These are phyloP conservation scores for Mycena alexandri DNA, from an alignment of 768 basidiomycete species.

Conservation along the genomic window DNA sequence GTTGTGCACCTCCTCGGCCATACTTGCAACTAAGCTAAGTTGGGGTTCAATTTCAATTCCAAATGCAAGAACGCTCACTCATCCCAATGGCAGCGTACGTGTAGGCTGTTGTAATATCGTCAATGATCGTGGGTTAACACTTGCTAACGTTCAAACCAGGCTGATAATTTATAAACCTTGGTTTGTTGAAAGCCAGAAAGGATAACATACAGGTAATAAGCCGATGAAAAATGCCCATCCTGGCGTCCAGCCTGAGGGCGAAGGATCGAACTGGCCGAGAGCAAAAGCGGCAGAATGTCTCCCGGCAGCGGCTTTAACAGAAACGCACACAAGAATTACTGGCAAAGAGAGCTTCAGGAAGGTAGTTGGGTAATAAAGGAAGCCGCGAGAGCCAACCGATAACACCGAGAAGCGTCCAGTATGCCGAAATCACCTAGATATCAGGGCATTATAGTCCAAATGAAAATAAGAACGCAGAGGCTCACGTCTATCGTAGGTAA, in stretches of 20 bases:
- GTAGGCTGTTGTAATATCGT: slow-evolving; percentile 53
- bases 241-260: slow-evolving; percentile 75
- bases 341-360: not conserved
- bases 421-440: slow-evolving; percentile 65
- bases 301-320: slow-evolving; percentile 68
- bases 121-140: not conserved
- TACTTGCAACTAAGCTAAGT: slow-evolving; percentile 61
- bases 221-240: slow-evolving; percentile 81
- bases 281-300: slow-evolving; percentile 68
- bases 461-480: slow-evolving; percentile 1
- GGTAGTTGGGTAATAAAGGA: not conserved
- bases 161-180: slow-evolving; percentile 34
- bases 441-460: slow-evolving; percentile 12
- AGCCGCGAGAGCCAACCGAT: slow-evolving; percentile 51
- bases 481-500: slow-evolving; percentile 65
- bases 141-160: slow-evolving; percentile 44
- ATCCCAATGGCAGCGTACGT: slow-evolving; percentile 73
- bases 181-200: slow-evolving; percentile 9
- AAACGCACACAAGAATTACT: slow-evolving; percentile 70
- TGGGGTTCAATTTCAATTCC: not conserved
- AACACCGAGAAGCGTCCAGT: slow-evolving; percentile 72
- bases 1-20: slow-evolving; percentile 77
- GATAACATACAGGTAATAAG: slow-evolving; percentile 61
- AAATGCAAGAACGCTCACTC: slow-evolving; percentile 52
- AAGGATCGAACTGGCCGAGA: slow-evolving; percentile 69